Evolutionary conservation across 2,329 filamentous ascomycete genomes (phyloP), one percentile per base, ranked within the genome.

Genomic region (Hypoxylon sp.): DNA sequence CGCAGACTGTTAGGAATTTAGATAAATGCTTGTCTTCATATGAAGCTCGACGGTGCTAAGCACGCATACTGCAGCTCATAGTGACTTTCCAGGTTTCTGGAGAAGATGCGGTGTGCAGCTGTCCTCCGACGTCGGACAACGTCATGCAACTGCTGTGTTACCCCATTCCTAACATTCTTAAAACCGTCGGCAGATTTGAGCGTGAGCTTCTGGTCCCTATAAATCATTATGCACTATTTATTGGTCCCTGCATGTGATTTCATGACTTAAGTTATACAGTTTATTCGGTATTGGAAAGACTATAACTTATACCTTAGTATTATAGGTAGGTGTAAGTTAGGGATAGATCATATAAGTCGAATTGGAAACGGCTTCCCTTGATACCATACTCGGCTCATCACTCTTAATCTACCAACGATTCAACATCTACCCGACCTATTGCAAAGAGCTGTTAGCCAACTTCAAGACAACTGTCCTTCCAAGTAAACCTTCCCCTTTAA

Each of bases 101-200:
- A 46, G 37, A 55, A 35, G 24, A 46, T 29, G 24, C n/a, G 53
- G 21, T 21, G 53, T 47, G 53, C 29, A 29, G 17, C 6, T 44
- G 2, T 44, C 6, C 39, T 44, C 39, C 39, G 39, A 44, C 39
- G 39, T 44, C 39, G 39, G 39, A 44, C 17, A n/a, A 44, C 24
- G 17, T 50, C 17, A 50, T 50, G 46, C 27, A 29, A 29, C 11
- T n/a, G 6, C 29, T 50, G n/a, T 44, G 3, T 44, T 44, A 44
- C 39, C 39, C 39, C 39, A 21, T 44, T 10, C 17, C 35, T 11
- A 44, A 44, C 17, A 21, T 44, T 6, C 39, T 19, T 44, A 8
- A 44, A 44, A 8, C 8, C n/a, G 6, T 50, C 46, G 24, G 46
- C 46, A 50, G 4, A 50, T 29, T n/a, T 13, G 13, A 50, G 24